Conservation (phyloP, 2,329 filamentous ascomycete genomes). For the Monosporascus ibericus region DNA sequence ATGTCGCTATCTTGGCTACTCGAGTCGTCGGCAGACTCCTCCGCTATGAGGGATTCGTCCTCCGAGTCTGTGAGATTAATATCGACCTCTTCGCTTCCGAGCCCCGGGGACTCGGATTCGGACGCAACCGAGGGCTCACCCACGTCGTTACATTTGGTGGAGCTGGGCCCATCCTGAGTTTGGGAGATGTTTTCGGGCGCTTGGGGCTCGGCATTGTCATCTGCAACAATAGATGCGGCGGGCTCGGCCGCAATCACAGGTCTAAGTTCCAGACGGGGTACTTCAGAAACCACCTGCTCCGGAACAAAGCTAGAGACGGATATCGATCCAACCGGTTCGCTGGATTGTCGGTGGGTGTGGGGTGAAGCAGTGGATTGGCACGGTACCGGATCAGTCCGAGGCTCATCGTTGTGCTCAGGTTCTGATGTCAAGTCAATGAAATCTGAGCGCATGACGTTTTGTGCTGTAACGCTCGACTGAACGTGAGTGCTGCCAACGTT, state of each 20-base stretch:
- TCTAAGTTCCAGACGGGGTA: no score
- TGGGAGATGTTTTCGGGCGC: no score
- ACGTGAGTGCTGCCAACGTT: background rate
- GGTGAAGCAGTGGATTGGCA: background rate
- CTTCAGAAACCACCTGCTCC: background rate
- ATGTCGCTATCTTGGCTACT: background rate
- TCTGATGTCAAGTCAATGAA: slow-evolving; percentile 13
- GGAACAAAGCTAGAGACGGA: background rate
- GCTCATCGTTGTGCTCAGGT: slow-evolving; percentile 8
- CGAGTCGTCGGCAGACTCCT: slow-evolving; percentile 2
- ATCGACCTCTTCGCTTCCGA: slow-evolving; percentile 6
- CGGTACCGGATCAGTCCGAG: background rate
- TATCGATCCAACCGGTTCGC: background rate
- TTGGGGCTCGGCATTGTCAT: no score
- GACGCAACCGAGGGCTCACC: background rate
- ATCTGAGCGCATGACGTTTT: slow-evolving; percentile 8
- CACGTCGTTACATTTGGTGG: background rate
- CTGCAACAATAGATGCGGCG: no score
- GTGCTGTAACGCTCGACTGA: background rate
- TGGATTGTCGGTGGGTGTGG: background rate
- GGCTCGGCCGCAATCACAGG: no score
- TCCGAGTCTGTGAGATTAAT: slow-evolving; percentile 6
- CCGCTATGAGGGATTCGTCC: slow-evolving; percentile 2
- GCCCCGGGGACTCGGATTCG: background rate
- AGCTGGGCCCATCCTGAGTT: background rate